Percentiles rank a stretch among this genome's conserved stretches.
Conservation (phyloP, 306 rosid genomes). For the Spatholobus suberectus region DNA sequence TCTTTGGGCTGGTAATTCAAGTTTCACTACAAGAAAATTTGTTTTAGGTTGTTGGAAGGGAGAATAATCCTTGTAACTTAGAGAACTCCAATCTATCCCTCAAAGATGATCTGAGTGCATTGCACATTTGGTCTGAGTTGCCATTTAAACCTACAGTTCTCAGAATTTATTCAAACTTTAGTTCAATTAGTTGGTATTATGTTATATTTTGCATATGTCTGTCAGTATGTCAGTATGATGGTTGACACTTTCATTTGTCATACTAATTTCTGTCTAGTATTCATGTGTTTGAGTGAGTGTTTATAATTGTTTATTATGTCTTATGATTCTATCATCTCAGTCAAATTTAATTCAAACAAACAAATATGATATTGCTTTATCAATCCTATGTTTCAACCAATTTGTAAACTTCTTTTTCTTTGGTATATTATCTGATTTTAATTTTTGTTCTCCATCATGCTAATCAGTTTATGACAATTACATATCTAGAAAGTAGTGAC, state of each 20-base stretch:
- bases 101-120: not conserved
- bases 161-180: constrained; percentile 23
- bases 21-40: not conserved
- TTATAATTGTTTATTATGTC: not conserved
- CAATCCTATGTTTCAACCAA: not conserved
- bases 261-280: not conserved
- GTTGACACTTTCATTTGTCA: constrained; percentile 24
- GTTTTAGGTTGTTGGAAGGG: constrained; percentile 3
- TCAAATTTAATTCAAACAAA: not conserved
- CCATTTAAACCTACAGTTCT: constrained; percentile 9
- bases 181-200: constrained; percentile 24
- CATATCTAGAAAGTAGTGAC: not conserved
- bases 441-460: not conserved
- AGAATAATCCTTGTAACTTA: not conserved
- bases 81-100: constrained; percentile 19
- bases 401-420: not conserved
- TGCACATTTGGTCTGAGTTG: constrained; percentile 6
- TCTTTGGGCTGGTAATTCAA: constrained; percentile 25
- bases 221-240: not conserved
- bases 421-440: not conserved
- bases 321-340: not conserved
- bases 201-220: not conserved
- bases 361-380: not conserved
- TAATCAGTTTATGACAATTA: not conserved
- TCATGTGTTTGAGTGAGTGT: constrained; percentile 4